A percentile compares a stretch with the other conserved stretches of the same genome.
phyloP scores from a whole-genome alignment of 345 rosid genomes.

The Geranium rotundifolium region DNA sequence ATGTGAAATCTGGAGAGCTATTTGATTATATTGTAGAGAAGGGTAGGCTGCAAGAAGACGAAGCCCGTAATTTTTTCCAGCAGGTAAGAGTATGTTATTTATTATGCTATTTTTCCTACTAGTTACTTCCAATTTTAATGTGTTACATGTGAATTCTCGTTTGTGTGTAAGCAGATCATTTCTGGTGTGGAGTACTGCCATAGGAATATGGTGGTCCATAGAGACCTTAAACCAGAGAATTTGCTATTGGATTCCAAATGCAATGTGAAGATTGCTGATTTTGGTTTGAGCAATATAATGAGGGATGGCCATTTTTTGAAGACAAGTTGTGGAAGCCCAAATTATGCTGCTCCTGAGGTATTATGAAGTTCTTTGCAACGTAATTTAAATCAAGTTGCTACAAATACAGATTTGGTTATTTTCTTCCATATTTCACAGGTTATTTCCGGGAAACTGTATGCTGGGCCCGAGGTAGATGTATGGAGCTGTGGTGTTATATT shows the following conservation, averaged over 20 bases:
- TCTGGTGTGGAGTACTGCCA: constrained; percentile 98
- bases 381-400: not conserved
- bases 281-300: constrained; percentile 96
- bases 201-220: constrained; percentile 91
- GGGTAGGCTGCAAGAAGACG: constrained; percentile 94
- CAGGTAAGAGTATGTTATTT: constrained; percentile 41
- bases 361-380: not conserved
- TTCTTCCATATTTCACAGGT: constrained; percentile 36
- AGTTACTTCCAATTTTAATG: not conserved
- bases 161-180: constrained; percentile 55
- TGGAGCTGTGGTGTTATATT: constrained; percentile 99
- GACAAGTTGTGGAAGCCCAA: constrained; percentile 99
- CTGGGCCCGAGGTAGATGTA: constrained; percentile 98
- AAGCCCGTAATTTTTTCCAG: constrained; percentile 91
- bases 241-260: constrained; percentile 88
- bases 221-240: constrained; percentile 98
- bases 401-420: not conserved
- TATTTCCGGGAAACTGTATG: constrained; percentile 88
- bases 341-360: constrained; percentile 99
- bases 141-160: constrained; percentile 3
- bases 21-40: constrained; percentile 97
- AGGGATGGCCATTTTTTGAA: constrained; percentile 97
- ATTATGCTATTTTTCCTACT: not conserved
- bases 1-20: constrained; percentile 94
- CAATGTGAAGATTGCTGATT: constrained; percentile 96